Evolutionary conservation across 257 asterid species (phyloP), one percentile per base, ranked within the genome.

Genomic region (Rehmannia glutinosa): DNA sequence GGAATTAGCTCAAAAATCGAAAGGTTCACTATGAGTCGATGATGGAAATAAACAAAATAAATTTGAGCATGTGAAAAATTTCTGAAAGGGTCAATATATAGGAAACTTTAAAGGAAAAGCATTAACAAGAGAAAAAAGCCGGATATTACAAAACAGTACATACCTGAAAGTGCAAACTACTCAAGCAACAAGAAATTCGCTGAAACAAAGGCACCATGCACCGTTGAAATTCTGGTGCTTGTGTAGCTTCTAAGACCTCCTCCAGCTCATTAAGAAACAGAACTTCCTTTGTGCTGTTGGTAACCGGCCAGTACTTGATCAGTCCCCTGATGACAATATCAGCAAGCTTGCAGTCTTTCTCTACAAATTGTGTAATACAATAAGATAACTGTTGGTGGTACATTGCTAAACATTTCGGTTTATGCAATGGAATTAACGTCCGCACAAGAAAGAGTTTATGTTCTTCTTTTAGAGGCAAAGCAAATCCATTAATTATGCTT

Each of bases 291-390:
- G 75, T 52, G 78, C 78, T 77, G 45, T 72, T 77, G 3, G 77
- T 78, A 17, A 78, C 61, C 2, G 83, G 83, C 83, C 80, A 78
- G 53, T 74, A 74, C 69, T 74, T 78, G 11, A 78, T 19, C 57
- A 78, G 54, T 5, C 83, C 83, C 60, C 80, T 57, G 6, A 54
- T 70, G 25, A 78, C 74, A 13, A 42, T 61, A 65, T 70, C 79
- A 43, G 83, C 80, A 33, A 78, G 77, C 69, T 78, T 74, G 47
- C 67, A 66, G n/a, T 78, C 83, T 70, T 78, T 78, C 69, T 78
- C 80, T 0, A 78, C 79, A 59, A 74, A 78, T 36, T 78, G 80
- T 2, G 74, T 63, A 6, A 74, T 71, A 6, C 80, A 78, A 20
- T 69, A 74, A 2, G 75, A 66, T 36, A 78, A 46, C 57, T 74